Evolutionary conservation across 805 yeast species (phyloP).

Genomic region (Metschnikowia colocasiae): DNA sequence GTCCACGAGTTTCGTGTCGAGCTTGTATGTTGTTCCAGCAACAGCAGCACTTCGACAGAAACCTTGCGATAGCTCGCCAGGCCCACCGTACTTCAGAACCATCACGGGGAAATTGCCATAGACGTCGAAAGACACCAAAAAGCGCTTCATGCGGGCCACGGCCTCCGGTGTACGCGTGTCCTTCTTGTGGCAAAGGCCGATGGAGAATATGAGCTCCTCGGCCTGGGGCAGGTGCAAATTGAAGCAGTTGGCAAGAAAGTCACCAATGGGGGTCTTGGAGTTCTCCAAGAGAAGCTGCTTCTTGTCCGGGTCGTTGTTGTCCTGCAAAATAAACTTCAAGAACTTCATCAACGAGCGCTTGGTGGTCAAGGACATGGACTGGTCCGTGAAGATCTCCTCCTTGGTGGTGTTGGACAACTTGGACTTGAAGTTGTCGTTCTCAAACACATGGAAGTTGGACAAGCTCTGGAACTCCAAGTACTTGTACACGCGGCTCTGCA

Average conservation of each 20-base stretch:
- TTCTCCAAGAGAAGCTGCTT: constrained; percentile 55
- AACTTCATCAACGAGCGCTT: constrained; percentile 89
- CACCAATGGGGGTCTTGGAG: constrained; percentile 51
- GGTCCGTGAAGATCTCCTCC: constrained; percentile 91
- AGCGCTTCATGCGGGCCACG: constrained; percentile 75
- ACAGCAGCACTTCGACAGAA: constrained; percentile 98
- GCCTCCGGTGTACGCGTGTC: constrained; percentile 70
- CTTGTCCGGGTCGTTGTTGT: constrained; percentile 57
- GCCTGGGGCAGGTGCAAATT: constrained; percentile 70
- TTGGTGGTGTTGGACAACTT: constrained; percentile 76
- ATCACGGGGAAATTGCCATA: constrained; percentile 94
- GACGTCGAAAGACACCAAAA: constrained; percentile 78
- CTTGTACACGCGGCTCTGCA: constrained; percentile 83
- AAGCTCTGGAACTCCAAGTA: constrained; percentile 90
- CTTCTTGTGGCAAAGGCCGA: constrained; percentile 69
- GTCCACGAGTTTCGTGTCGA: constrained; percentile 60
- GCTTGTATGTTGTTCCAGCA: constrained; percentile 91
- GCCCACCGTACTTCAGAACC: constrained; percentile 90
- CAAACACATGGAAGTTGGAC: constrained; percentile 88
- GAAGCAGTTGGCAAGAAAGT: constrained; percentile 62
- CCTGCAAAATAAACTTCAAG: constrained; percentile 72
- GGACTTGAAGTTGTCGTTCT: constrained; percentile 78
- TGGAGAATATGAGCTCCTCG: constrained; percentile 78
- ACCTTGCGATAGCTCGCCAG: constrained; percentile 94
- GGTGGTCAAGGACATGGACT: constrained; percentile 64